Evolutionary conservation across 2,329 filamentous ascomycete genomes (phyloP).

Genomic region (Rhynchosporium secalis): DNA sequence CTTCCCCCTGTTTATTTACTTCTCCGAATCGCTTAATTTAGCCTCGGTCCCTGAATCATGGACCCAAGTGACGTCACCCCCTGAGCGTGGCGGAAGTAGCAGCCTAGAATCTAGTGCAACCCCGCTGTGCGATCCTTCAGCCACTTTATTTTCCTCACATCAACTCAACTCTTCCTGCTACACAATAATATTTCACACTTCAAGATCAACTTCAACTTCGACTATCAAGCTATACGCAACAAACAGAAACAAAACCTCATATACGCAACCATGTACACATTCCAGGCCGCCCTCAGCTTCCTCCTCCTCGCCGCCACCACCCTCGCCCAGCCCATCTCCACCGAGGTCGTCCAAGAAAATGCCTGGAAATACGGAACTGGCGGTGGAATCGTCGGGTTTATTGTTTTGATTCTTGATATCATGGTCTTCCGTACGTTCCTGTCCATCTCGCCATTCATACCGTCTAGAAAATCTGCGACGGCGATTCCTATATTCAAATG

Average conservation of each 20-base stretch:
- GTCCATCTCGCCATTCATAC: background rate
- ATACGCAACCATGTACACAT: slow-evolving; percentile 18
- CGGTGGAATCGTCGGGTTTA: slow-evolving; percentile 61
- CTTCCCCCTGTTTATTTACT: background rate
- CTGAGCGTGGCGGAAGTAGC: background rate
- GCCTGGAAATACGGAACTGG: slow-evolving; percentile 61
- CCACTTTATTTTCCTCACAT: background rate
- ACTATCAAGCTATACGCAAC: background rate
- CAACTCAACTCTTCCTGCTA: background rate
- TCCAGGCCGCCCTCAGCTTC: slow-evolving; percentile 37
- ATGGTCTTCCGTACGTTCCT: slow-evolving; percentile 58
- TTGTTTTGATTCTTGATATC: slow-evolving; percentile 61
- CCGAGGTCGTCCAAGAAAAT: slow-evolving; percentile 38
- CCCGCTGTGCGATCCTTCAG: background rate
- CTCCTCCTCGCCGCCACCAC: slow-evolving; percentile 52
- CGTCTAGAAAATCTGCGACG: background rate
- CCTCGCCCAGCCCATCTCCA: slow-evolving; percentile 42
- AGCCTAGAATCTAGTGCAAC: background rate
- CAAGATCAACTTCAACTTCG: background rate
- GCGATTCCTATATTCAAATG: background rate
- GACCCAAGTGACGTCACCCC: slow-evolving; percentile 3
- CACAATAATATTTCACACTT: background rate
- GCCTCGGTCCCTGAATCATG: slow-evolving; percentile 7
- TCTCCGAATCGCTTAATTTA: background rate
- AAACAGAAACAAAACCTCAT: background rate